Base-by-base conservation (phyloP, 2,329 filamentous ascomycete species). In the Scytalidium lignicola region DNA sequence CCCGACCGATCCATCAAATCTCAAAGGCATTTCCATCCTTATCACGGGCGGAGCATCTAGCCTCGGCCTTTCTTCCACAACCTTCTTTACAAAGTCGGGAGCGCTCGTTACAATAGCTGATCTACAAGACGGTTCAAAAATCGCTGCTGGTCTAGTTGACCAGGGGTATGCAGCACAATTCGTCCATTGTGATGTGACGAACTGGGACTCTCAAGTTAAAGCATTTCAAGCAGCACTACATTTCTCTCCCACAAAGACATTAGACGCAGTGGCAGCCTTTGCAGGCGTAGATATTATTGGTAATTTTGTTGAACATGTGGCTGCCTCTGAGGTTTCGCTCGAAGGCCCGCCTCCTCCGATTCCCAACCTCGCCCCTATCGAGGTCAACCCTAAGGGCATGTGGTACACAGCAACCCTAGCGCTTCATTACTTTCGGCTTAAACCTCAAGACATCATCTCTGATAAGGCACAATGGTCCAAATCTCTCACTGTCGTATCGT, bases 401-500 rank as follows among this genome's bases (percentile, higher is more conserved):
- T 58, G 61, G 44, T 65, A 65, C 51, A 60, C 59, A 3, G 53
- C 58, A 3, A 60, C 62, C 41, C 58, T 67, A 4, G 59, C 64
- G 1, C 48, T 66, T 1, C 66, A 69, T 54, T 66, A 70, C 53
- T 70, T 70, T 51, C 32, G 32, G 15, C 63, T 64, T 42, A 61
- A 57, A 9, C 57, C 64, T 47, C 60, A 62, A 26, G 62, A 4
- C 5, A 17, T 13, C 7, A 9, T 13, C 5, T 9, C 8, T 37
- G 32, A 9, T 2, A 21, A 41, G 13, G 18, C 47, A 8, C 56
- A 62, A 43, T 55, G 60, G 19, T 64, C 63, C 51, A 64, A 59
- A 3, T 63, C 58, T 46, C 51, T 69, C 41, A 51, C 67, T 22
- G 49, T 69, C 20, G 66, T 67, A 44, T 62, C 65, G 10, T 67